Evolutionary conservation across 805 yeast genomes (phyloP).

Genomic region (Metschnikowia corniflorae): DNA sequence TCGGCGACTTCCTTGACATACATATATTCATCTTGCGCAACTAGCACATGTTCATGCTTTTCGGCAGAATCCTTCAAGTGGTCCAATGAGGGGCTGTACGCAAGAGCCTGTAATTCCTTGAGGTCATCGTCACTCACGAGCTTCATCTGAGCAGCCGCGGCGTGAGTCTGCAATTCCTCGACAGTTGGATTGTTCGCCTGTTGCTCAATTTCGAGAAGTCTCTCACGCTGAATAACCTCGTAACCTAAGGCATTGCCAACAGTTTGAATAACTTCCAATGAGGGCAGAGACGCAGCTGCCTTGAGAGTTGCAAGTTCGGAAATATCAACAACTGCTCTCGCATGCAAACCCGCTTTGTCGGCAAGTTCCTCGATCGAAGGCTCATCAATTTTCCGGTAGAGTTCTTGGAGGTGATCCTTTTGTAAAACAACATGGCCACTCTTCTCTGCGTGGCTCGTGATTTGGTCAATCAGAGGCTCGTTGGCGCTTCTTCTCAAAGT

Average conservation of each 20-base stretch:
- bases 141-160: background rate
- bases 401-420: slow-evolving; percentile 1
- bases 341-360: slow-evolving; percentile 3
- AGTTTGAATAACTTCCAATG: slow-evolving; percentile 16
- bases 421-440: slow-evolving; percentile 4
- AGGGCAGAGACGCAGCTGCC: slow-evolving; percentile 30
- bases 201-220: slow-evolving; percentile 11
- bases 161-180: slow-evolving; percentile 16
- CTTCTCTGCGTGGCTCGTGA: slow-evolving; percentile 5
- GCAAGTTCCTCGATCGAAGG: slow-evolving; percentile 17
- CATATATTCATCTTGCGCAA: background rate
- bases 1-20: slow-evolving; percentile 3
- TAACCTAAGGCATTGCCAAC: slow-evolving; percentile 16
- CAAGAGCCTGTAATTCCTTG: slow-evolving; percentile 12
- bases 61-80: slow-evolving; percentile 16
- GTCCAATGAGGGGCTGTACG: slow-evolving; percentile 16
- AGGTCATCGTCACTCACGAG: slow-evolving; percentile 6
- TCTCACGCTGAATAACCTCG: slow-evolving; percentile 6
- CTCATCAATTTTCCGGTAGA: slow-evolving; percentile 8
- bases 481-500: slow-evolving; percentile 8
- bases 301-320: slow-evolving; percentile 12
- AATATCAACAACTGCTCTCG: slow-evolving; percentile 5
- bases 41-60: slow-evolving; percentile 1
- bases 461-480: slow-evolving; percentile 16
- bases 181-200: slow-evolving; percentile 17